A percentile compares a stretch with the other conserved stretches of the same genome.
These are phyloP conservation scores for Solanum appendiculatum DNA, from an alignment of 257 asterid genomes.

Conservation along the genomic window DNA sequence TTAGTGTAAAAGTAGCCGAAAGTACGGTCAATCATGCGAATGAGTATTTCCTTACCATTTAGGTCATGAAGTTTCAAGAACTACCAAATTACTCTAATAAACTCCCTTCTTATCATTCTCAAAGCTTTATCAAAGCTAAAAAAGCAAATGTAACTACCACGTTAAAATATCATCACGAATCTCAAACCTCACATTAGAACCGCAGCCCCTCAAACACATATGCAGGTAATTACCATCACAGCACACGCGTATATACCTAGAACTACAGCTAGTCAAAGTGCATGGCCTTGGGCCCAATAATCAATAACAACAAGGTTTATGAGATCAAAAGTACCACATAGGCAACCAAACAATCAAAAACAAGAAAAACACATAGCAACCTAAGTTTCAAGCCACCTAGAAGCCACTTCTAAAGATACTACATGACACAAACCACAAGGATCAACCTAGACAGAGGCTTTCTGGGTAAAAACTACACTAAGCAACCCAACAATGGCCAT, in stretches of 20 bases:
- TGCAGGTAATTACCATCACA: neutral
- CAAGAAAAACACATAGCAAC: neutral
- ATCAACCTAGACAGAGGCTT: neutral
- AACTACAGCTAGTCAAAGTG: neutral
- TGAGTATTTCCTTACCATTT: too few relatives aligned
- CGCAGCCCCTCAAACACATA: neutral
- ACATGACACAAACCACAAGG: neutral
- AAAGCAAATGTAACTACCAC: neutral
- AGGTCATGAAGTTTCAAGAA: neutral
- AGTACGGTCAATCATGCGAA: neutral
- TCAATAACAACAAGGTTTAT: neutral
- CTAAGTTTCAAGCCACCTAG: neutral
- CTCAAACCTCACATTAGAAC: neutral
- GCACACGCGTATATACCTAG: accelerated
- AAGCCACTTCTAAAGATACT: neutral
- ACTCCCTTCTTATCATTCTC: neutral
- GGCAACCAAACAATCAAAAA: neutral
- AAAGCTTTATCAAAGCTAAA: too few relatives aligned
- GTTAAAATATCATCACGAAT: neutral
- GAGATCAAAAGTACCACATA: neutral
- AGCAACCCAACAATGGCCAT: too few relatives aligned
- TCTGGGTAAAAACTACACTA: neutral
- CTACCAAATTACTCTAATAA: neutral
- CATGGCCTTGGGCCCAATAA: neutral
- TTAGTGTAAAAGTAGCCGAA: neutral